Conservation (phyloP, 192 early-diverging fungal species). For the Gaertneriomyces semiglobifer region DNA sequence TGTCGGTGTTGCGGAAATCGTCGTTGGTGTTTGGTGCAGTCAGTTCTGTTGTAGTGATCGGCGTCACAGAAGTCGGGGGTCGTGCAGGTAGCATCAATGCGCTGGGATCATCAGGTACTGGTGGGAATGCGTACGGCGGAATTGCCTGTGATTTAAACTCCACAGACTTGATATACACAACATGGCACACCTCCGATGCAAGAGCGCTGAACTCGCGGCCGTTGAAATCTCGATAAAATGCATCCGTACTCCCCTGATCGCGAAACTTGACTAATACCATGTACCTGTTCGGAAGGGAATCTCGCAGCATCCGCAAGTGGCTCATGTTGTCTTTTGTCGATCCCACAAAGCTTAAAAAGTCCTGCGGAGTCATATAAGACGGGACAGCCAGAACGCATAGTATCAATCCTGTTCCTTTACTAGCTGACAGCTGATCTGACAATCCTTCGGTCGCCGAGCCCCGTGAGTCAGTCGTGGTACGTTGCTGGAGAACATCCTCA, state of each 20-base stretch:
- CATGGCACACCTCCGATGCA: constrained; percentile 61
- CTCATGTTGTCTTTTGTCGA: constrained; percentile 62
- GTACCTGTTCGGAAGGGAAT: constrained; percentile 80
- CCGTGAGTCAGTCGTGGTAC: neutral
- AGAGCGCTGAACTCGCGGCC: constrained; percentile 81
- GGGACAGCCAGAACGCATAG: constrained; percentile 85
- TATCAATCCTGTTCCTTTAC: constrained; percentile 30
- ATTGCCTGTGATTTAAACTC: constrained; percentile 59
- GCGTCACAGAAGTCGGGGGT: neutral
- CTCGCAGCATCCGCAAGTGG: constrained; percentile 69
- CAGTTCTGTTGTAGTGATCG: neutral
- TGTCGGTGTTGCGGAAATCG: too few species aligned
- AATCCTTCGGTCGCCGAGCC: neutral
- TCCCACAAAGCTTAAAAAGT: constrained; percentile 84
- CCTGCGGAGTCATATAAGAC: constrained; percentile 80
- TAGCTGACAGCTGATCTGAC: neutral
- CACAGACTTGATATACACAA: constrained; percentile 75
- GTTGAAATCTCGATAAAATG: constrained; percentile 77
- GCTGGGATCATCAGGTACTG: constrained; percentile 24
- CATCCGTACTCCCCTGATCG: constrained; percentile 48
- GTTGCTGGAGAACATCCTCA: constrained; percentile 9
- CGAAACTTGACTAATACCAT: constrained; percentile 85
- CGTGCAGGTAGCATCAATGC: constrained; percentile 27
- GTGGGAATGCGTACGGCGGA: constrained; percentile 58
- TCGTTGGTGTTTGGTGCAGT: neutral